Percentiles rank a stretch among this genome's conserved stretches.
phyloP scores from a whole-genome alignment of 169 alveolate species.

The Eimeria falciformis region DNA sequence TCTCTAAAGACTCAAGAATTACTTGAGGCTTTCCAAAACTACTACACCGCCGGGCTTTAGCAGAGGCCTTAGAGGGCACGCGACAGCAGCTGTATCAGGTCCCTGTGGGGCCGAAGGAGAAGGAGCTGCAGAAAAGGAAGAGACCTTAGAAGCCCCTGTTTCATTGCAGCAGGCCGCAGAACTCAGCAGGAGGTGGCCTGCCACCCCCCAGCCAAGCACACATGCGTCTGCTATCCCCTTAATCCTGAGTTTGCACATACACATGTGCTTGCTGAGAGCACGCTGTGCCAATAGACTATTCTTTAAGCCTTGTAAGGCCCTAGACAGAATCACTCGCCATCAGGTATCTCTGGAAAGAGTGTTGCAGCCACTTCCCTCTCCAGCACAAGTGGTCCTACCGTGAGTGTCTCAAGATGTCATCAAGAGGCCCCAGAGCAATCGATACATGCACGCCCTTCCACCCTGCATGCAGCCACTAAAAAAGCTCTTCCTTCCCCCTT shows the following conservation, averaged over 20 bases:
- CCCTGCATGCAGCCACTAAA: background rate
- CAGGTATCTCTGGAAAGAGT: background rate
- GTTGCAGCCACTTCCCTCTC: background rate
- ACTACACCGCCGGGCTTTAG: background rate
- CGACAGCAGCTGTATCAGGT: background rate
- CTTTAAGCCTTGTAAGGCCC: background rate
- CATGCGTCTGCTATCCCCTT: background rate
- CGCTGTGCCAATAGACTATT: too few relatives aligned
- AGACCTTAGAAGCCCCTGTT: background rate
- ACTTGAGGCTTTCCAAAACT: constrained; percentile 6
- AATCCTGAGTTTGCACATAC: background rate
- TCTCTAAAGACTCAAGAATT: background rate
- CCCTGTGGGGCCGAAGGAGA: background rate
- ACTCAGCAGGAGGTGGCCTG: background rate
- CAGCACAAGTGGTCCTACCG: background rate
- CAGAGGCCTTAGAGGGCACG: background rate
- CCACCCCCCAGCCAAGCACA: background rate
- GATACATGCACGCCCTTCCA: background rate
- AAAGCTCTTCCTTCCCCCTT: too few relatives aligned
- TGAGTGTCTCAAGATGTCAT: background rate
- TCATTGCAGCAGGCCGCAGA: background rate
- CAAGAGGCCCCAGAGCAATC: background rate
- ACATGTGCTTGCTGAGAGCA: too few relatives aligned
- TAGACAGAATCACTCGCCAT: background rate
- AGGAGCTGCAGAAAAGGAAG: background rate